Base-by-base conservation (phyloP, 1,139 yeast genomes). In the Spencermartinsiella ligniputridi region DNA sequence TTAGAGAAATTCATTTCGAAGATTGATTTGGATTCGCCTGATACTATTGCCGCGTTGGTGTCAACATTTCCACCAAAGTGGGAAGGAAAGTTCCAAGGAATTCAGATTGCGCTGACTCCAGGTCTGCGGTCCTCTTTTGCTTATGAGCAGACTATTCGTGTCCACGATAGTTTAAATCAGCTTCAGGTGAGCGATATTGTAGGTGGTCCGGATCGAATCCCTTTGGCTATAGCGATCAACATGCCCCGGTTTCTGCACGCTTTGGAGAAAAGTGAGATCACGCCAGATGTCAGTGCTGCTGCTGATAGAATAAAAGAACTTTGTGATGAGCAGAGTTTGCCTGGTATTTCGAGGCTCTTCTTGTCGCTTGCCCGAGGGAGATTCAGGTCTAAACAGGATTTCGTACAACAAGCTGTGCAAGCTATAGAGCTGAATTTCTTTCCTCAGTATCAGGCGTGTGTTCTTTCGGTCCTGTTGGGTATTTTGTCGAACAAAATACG, bases 71-170 rank as follows among this genome's bases (percentile, higher is more conserved):
- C 99, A 0, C 83, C 95, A 0, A 84, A 86, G 52, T 94, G 98
- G 98, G 96, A 88, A 58, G 96, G 97, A 1, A 76, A 81, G 45
- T 92, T 90, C 62, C 92, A 83, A 57, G 98, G 98, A 0, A 68
- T 94, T 9, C 96, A 89, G 55, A 81, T 77, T 42, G 75, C 83
- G 24, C 79, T 90, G 0, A 70, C 87, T 73, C 79, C 79, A 38
- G 99, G 99, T 0, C 69, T 92, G 49, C 70, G 96, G 43, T 89
- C 97, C 0, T 72, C 90, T 1, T 76, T 79, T 39, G 78, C 96
- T 0, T 85, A 84, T 72, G 95, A 86, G 13, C 81, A 86, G 11
- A 77, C 96, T 1, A 70, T 88, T 56, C 77, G 76, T 50, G 76
- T 90, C 44, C 67, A 92, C 47, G 94, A 87, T 56, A 78, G 83